Percentiles rank a stretch among this genome's conserved stretches.
These are phyloP conservation scores for Ajuga reptans DNA, from an alignment of 305 asterid species.

Conservation along the genomic window DNA sequence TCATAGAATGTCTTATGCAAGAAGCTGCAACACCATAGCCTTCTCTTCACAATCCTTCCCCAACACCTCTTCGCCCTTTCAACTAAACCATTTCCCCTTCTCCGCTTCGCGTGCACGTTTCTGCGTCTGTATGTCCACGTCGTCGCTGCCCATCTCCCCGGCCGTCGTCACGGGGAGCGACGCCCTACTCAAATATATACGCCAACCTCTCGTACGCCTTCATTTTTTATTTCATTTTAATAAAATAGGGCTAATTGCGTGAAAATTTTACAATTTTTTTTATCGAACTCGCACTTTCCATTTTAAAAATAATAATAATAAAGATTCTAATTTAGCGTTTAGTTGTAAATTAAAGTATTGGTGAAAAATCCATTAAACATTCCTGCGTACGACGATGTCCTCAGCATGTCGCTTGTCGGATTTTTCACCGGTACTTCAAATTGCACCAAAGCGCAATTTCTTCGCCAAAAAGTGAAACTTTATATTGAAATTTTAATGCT, in stretches of 20 bases:
- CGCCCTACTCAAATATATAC: slow-evolving; percentile 24
- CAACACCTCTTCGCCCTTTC: slow-evolving; percentile 8
- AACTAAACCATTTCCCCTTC: background rate
- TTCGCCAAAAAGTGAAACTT: no score
- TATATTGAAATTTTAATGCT: no score
- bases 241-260: no score
- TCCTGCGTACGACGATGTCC: no score
- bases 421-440: no score
- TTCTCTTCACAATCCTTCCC: slow-evolving; percentile 19
- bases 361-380: background rate
- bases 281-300: no score
- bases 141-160: slow-evolving; percentile 4
- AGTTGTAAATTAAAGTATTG: background rate
- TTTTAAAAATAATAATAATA: no score
- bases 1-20: slow-evolving; percentile 21
- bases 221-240: background rate
- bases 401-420: no score
- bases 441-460: no score
- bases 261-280: no score
- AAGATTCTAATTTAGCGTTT: background rate
- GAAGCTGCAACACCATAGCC: slow-evolving; percentile 3
- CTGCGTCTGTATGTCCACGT: slow-evolving; percentile 15
- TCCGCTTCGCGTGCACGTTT: background rate
- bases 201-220: slow-evolving; percentile 26
- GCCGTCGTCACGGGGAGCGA: slow-evolving; percentile 16